Conservation (phyloP, 2,329 filamentous ascomycete species). For the Sporothrix curviconia region DNA sequence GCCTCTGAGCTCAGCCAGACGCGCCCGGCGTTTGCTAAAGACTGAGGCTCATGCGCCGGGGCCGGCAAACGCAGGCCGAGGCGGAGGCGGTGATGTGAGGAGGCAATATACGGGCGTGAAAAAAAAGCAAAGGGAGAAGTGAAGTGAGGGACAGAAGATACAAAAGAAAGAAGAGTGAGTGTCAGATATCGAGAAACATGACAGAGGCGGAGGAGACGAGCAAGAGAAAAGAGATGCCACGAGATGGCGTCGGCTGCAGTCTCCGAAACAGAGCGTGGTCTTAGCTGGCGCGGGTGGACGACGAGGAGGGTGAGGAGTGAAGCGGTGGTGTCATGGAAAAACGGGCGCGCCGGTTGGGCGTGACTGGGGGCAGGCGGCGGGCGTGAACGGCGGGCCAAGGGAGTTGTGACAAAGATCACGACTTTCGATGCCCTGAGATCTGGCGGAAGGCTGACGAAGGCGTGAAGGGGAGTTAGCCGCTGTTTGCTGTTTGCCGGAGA, state of each 20-base stretch:
- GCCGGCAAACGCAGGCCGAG: neutral
- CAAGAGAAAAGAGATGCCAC: neutral
- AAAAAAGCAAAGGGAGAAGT: neutral
- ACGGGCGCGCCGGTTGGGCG: neutral
- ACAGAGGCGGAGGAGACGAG: neutral
- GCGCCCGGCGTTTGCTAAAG: conserved; percentile 7
- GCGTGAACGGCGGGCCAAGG: too few species aligned
- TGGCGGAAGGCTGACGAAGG: too few species aligned
- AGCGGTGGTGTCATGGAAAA: neutral
- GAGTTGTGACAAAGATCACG: neutral
- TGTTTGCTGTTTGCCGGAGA: too few species aligned
- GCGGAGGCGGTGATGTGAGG: conserved; percentile 5
- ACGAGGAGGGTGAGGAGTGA: neutral
- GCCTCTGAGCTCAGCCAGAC: conserved; percentile 11
- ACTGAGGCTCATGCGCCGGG: conserved; percentile 1
- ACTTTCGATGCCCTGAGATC: neutral
- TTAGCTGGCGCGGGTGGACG: neutral
- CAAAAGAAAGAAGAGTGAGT: neutral
- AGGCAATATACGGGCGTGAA: neutral
- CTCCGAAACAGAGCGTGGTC: neutral
- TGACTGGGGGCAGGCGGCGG: neutral
- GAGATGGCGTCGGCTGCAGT: neutral
- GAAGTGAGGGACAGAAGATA: neutral
- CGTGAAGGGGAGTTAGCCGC: too few species aligned
- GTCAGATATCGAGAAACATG: conserved; percentile 7